phyloP scores from a whole-genome alignment of 345 rosid species.

The Nephelium lappaceum region DNA sequence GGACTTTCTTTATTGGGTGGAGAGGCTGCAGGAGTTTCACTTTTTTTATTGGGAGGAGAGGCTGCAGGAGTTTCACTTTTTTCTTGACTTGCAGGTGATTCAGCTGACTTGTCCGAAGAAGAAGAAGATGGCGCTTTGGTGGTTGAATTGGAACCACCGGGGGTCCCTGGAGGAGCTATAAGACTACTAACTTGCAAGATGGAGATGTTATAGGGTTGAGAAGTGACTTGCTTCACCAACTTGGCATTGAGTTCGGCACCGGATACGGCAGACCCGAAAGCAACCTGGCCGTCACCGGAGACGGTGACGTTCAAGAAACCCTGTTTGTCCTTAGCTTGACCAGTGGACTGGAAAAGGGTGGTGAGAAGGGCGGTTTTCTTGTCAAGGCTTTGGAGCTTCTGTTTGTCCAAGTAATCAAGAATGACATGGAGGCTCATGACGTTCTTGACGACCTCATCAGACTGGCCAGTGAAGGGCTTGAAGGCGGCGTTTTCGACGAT shows the following conservation, averaged over 20 bases:
- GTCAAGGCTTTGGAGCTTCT: constrained; percentile 20
- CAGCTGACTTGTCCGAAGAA: neutral
- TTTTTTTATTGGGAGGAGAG: neutral
- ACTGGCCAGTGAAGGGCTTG: constrained; percentile 15
- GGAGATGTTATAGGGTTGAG: constrained; percentile 35
- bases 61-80: neutral
- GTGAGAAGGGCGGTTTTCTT: constrained; percentile 26
- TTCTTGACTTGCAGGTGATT: too few species aligned
- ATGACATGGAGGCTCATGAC: constrained; percentile 38
- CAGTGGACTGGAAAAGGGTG: constrained; percentile 40
- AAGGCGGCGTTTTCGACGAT: constrained; percentile 33
- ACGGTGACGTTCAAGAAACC: constrained; percentile 43
- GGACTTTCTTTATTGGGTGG: neutral
- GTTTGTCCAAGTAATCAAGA: constrained; percentile 35
- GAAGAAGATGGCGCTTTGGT: neutral
- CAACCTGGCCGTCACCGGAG: constrained; percentile 1
- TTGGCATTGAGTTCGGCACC: constrained; percentile 23
- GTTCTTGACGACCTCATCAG: constrained; percentile 4
- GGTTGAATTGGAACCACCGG: neutral
- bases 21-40: neutral
- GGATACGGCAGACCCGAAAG: constrained; percentile 30
- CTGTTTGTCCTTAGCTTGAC: constrained; percentile 25
- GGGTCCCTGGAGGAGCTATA: constrained; percentile 21
- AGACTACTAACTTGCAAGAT: constrained; percentile 39
- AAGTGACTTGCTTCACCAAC: constrained; percentile 26